Percentiles rank a stretch among this genome's conserved stretches.
phyloP scores from a whole-genome alignment of 441 rosid genomes.

The Arabidopsis lyrata region DNA sequence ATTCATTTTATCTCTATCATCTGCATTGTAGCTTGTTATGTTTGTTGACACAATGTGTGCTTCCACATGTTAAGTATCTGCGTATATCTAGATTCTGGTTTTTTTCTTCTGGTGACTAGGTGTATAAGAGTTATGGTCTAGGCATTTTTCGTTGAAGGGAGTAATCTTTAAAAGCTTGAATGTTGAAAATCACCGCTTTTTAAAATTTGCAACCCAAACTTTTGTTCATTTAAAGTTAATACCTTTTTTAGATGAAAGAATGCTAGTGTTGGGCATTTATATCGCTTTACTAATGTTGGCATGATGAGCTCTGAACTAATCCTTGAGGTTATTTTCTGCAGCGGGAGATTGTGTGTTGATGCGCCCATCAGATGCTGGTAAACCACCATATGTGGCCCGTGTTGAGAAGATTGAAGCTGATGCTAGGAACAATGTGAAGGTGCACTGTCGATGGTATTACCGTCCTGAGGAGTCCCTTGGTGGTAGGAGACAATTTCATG shows the following conservation, averaged over 20 bases:
- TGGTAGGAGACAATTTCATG: constrained; percentile 93
- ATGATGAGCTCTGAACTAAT: constrained; percentile 31
- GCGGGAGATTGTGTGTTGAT: constrained; percentile 89
- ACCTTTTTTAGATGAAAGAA: background rate
- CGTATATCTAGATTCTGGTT: background rate
- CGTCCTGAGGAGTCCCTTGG: constrained; percentile 91
- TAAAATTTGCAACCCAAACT: background rate
- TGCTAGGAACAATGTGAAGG: constrained; percentile 76
- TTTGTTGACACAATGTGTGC: constrained; percentile 18
- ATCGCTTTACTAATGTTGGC: background rate
- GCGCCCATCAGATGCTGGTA: constrained; percentile 83
- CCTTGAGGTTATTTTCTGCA: constrained; percentile 46
- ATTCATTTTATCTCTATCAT: background rate
- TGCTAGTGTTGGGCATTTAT: constrained; percentile 3
- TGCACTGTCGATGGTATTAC: constrained; percentile 85
- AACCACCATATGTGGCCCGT: constrained; percentile 85
- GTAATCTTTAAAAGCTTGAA: background rate
- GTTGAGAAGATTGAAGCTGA: constrained; percentile 86
- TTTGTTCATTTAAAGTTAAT: constrained; percentile 1
- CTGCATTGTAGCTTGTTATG: constrained; percentile 28
- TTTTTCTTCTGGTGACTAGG: background rate
- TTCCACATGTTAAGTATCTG: constrained; percentile 11
- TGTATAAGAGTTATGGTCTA: background rate
- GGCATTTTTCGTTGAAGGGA: background rate
- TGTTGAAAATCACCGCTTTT: background rate